Conservation (phyloP, 2,329 filamentous ascomycete genomes). For the Triangularia setosa region DNA sequence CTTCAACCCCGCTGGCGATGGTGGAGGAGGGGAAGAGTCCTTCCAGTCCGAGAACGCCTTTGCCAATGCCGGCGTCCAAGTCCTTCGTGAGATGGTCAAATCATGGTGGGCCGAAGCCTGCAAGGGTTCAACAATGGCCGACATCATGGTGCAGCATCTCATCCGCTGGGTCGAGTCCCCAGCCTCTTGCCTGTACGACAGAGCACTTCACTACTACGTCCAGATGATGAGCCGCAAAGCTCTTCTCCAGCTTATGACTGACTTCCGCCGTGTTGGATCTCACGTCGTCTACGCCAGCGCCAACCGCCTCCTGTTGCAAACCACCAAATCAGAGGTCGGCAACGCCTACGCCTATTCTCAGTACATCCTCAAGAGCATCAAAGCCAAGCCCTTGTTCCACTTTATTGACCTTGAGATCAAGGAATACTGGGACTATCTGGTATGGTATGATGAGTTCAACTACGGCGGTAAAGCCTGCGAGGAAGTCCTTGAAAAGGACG, state of each 20-base stretch:
- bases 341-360: constrained; percentile 96
- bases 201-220: constrained; percentile 91
- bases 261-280: constrained; percentile 91
- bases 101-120: constrained; percentile 97
- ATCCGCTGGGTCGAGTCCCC: constrained; percentile 96
- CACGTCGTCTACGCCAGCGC: constrained; percentile 93
- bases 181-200: constrained; percentile 91
- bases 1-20: constrained; percentile 71
- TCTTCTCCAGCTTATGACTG: constrained; percentile 92
- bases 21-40: constrained; percentile 59
- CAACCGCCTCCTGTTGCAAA: constrained; percentile 86
- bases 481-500: constrained; percentile 67
- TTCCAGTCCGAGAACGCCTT: constrained; percentile 88
- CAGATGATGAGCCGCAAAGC: constrained; percentile 98
- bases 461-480: constrained; percentile 92
- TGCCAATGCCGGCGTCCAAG: constrained; percentile 82
- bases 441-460: constrained; percentile 99
- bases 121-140: constrained; percentile 86
- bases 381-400: constrained; percentile 90
- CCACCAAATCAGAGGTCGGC: constrained; percentile 91
- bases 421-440: constrained; percentile 98
- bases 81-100: constrained; percentile 97
- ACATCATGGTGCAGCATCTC: constrained; percentile 94
- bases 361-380: constrained; percentile 97
- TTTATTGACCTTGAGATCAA: constrained; percentile 97